Evolutionary conservation across 176 grass and related monocot genomes (phyloP).

Genomic region (Elaeis guineensis): DNA sequence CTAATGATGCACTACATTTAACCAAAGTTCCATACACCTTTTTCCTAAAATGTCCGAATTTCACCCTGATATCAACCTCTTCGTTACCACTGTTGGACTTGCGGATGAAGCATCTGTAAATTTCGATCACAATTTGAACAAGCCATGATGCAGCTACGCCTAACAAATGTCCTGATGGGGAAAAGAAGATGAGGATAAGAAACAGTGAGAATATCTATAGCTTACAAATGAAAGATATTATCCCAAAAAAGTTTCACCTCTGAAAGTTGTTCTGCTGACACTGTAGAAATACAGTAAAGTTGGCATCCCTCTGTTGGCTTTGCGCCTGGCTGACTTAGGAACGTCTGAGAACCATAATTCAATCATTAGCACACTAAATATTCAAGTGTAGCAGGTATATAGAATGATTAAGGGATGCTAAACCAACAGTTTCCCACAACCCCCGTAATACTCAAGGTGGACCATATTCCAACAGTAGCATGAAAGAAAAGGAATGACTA

Average conservation of each 20-base stretch:
- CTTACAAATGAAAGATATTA: too few relatives aligned
- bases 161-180: slow-evolving; percentile 63
- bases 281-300: slow-evolving; percentile 46
- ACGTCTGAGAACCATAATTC: slow-evolving; percentile 40
- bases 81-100: slow-evolving; percentile 30
- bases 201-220: too few relatives aligned
- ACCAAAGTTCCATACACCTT: slow-evolving; percentile 59
- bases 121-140: slow-evolving; percentile 61
- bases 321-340: slow-evolving; percentile 77
- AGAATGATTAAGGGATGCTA: too few relatives aligned
- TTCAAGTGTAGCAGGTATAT: too few relatives aligned
- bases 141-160: slow-evolving; percentile 89
- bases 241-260: slow-evolving; percentile 37
- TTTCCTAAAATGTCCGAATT: slow-evolving; percentile 49
- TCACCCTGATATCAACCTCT: slow-evolving; percentile 36
- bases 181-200: slow-evolving; percentile 5
- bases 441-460: too few relatives aligned
- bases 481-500: too few relatives aligned
- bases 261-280: slow-evolving; percentile 82
- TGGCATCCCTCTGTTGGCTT: slow-evolving; percentile 60
- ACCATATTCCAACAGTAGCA: too few relatives aligned
- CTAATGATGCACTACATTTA: slow-evolving; percentile 81
- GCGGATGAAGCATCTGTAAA: slow-evolving; percentile 69
- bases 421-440: too few relatives aligned
- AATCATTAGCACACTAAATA: not conserved